Evolutionary conservation across 306 rosid species (phyloP).

Genomic region (Arachis stenosperma): DNA sequence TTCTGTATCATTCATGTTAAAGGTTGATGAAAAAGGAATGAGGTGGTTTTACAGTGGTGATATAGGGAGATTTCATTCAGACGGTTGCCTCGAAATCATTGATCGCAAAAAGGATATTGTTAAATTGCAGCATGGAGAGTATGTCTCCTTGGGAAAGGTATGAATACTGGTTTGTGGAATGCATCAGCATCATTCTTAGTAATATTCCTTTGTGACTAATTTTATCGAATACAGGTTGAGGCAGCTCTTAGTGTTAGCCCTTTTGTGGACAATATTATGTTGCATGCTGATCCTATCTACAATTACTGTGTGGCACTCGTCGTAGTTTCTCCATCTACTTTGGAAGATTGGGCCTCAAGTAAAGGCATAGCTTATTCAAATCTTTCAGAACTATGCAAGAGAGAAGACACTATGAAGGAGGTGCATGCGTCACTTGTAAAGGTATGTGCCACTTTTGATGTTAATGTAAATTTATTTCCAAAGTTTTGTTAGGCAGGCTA

Average conservation of each 20-base stretch:
- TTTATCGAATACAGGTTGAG: slow-evolving; percentile 65
- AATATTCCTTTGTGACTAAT: slow-evolving; percentile 33
- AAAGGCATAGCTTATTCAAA: slow-evolving; percentile 57
- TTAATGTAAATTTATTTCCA: not conserved
- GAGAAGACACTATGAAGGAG: slow-evolving; percentile 71
- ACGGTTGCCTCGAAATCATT: slow-evolving; percentile 90
- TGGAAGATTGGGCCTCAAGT: slow-evolving; percentile 80
- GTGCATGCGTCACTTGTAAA: slow-evolving; percentile 63
- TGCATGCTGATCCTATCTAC: slow-evolving; percentile 84
- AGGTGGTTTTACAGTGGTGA: slow-evolving; percentile 96
- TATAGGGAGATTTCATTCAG: slow-evolving; percentile 75
- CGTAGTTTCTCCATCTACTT: slow-evolving; percentile 67
- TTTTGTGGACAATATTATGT: slow-evolving; percentile 73
- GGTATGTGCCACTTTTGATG: slow-evolving; percentile 46
- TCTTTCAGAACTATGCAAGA: slow-evolving; percentile 60
- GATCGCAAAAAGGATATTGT: slow-evolving; percentile 93
- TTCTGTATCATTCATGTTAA: slow-evolving; percentile 30
- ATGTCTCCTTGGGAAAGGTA: slow-evolving; percentile 93
- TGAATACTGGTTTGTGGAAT: slow-evolving; percentile 11
- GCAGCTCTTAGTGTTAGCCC: slow-evolving; percentile 75
- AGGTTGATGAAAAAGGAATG: slow-evolving; percentile 86
- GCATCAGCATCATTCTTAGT: not conserved
- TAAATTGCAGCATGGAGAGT: slow-evolving; percentile 92
- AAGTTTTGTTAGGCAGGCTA: too few relatives aligned
- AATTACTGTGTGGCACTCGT: slow-evolving; percentile 86